phyloP scores from a whole-genome alignment of 306 rosid species.

The Sindora glabra region DNA sequence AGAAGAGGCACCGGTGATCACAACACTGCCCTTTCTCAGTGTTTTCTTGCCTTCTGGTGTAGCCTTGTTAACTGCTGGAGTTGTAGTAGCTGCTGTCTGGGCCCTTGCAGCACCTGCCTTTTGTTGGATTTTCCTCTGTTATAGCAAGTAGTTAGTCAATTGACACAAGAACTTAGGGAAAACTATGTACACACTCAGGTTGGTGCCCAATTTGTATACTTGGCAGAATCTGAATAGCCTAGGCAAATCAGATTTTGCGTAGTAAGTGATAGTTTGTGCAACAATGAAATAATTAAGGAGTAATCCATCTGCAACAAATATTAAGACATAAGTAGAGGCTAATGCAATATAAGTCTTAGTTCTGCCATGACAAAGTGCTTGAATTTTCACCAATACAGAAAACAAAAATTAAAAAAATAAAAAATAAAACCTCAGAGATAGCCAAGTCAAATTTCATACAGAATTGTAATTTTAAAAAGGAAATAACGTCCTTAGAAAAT shows the following conservation, averaged over 20 bases:
- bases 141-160: not conserved
- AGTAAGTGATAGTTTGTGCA: not conserved
- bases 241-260: no score
- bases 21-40: conserved; percentile 76
- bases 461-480: not conserved
- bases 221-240: not conserved
- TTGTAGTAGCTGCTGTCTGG: conserved; percentile 48
- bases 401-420: no score
- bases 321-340: no score
- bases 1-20: conserved; percentile 93
- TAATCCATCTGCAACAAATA: no score
- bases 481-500: not conserved
- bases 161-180: not conserved
- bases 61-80: conserved; percentile 53
- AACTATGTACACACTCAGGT: not conserved
- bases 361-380: no score
- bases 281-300: no score
- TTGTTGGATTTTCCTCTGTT: conserved; percentile 48
- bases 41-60: conserved; percentile 85
- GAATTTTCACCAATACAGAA: no score
- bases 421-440: not conserved
- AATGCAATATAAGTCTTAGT: no score
- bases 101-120: conserved; percentile 50
- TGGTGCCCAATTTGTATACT: not conserved
- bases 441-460: no score